Percentiles rank a stretch among this genome's conserved stretches.
phyloP scores from a whole-genome alignment of 768 basidiomycete species.

The Asterophora parasitica region DNA sequence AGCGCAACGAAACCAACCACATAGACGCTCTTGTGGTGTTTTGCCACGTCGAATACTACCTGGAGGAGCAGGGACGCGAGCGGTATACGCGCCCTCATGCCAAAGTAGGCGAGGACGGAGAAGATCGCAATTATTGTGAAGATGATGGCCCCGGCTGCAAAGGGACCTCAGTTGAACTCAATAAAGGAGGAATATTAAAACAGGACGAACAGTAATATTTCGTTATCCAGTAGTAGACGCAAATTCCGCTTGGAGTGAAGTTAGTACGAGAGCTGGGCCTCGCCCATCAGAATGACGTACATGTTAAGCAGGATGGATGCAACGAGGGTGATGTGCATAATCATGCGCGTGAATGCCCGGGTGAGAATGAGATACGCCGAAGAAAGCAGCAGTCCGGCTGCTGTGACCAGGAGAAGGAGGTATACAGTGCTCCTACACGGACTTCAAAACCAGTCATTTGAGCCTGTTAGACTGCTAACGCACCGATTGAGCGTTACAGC shows the following conservation, averaged over 20 bases:
- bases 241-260: slow-evolving; percentile 50
- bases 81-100: slow-evolving; percentile 68
- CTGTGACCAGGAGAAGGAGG: slow-evolving; percentile 71
- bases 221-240: slow-evolving; percentile 70
- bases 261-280: not conserved
- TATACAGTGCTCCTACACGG: slow-evolving; percentile 60
- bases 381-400: slow-evolving; percentile 62
- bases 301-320: slow-evolving; percentile 60
- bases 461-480: slow-evolving; percentile 18
- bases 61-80: slow-evolving; percentile 75
- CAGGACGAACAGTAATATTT: slow-evolving; percentile 57
- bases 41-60: slow-evolving; percentile 75
- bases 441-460: not conserved
- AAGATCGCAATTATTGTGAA: slow-evolving; percentile 78
- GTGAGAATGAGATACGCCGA: slow-evolving; percentile 63
- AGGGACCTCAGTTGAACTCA: not conserved
- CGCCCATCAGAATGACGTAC: slow-evolving; percentile 34
- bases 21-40: slow-evolving; percentile 64
- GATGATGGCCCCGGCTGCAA: slow-evolving; percentile 72
- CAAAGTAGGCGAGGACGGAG: slow-evolving; percentile 72
- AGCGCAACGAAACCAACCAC: slow-evolving; percentile 69
- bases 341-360: slow-evolving; percentile 63
- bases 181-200: not conserved
- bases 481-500: slow-evolving; percentile 63
- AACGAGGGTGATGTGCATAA: slow-evolving; percentile 75